phyloP scores from a whole-genome alignment of 2,329 filamentous ascomycete species.

The Colletotrichum incanum region DNA sequence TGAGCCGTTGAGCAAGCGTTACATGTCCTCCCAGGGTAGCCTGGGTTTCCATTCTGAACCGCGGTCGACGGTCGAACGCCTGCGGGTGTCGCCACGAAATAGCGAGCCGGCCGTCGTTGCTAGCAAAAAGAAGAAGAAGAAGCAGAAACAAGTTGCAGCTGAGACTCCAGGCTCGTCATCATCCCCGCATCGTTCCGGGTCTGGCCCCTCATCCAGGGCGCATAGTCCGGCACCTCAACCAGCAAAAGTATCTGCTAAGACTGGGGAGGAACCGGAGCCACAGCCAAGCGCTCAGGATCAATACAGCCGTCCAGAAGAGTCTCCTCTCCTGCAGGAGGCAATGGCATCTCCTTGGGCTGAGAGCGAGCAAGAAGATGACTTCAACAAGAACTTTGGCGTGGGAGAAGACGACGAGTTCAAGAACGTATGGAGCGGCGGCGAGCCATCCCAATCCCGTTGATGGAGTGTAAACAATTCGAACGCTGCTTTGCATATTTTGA shows the following conservation, averaged over 20 bases:
- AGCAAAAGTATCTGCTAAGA: neutral
- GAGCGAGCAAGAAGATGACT: constrained; percentile 33
- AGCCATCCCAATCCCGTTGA: constrained; percentile 22
- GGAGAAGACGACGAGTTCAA: constrained; percentile 61
- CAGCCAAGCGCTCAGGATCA: neutral
- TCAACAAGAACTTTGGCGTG: constrained; percentile 44
- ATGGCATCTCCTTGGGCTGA: constrained; percentile 42
- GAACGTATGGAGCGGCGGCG: constrained; percentile 60
- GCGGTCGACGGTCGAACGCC: constrained; percentile 33
- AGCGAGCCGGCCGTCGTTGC: constrained; percentile 29
- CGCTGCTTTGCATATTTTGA: constrained; percentile 27
- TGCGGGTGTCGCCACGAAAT: constrained; percentile 30
- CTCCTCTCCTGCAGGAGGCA: constrained; percentile 29
- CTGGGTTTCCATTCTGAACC: constrained; percentile 33
- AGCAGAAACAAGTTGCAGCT: constrained; percentile 35
- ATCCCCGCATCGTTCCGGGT: constrained; percentile 21
- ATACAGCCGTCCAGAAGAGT: constrained; percentile 4
- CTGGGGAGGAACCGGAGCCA: neutral
- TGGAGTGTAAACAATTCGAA: neutral
- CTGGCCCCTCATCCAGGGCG: constrained; percentile 24
- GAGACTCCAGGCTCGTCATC: constrained; percentile 11
- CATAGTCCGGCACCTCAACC: constrained; percentile 26
- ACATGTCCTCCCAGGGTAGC: constrained; percentile 50
- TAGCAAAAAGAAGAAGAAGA: constrained; percentile 42
- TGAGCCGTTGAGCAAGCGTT: constrained; percentile 80